Evolutionary conservation across 768 basidiomycete species (phyloP).

Genomic region (Auricularia heimuer): DNA sequence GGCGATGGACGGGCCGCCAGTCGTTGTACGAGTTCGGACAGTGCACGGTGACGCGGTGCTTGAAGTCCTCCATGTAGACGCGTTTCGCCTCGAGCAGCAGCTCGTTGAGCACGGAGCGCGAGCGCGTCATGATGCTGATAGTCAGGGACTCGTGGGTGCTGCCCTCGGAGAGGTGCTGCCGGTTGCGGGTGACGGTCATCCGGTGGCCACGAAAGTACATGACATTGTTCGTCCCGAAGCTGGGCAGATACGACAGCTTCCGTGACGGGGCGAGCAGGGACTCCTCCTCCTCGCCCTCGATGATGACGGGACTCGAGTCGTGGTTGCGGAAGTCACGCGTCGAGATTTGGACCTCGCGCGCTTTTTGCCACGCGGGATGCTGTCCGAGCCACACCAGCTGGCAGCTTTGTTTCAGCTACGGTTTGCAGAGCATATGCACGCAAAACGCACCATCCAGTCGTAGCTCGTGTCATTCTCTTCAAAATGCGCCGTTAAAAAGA

Average conservation of each 20-base stretch:
- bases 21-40: constrained; percentile 30
- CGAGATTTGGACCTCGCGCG: constrained; percentile 43
- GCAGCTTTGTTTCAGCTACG: no score
- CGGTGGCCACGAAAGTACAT: constrained; percentile 1
- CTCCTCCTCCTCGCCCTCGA: constrained; percentile 18
- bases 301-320: constrained; percentile 19
- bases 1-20: constrained; percentile 48
- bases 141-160: constrained; percentile 8
- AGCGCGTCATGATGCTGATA: constrained; percentile 37
- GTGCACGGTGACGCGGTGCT: constrained; percentile 43
- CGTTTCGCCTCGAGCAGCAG: constrained; percentile 47
- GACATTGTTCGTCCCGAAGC: not conserved
- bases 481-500: constrained; percentile 56
- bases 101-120: constrained; percentile 35
- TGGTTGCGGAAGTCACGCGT: constrained; percentile 31
- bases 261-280: not conserved
- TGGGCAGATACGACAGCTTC: not conserved
- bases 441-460: constrained; percentile 41
- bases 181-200: constrained; percentile 11
- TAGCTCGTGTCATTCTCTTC: constrained; percentile 49
- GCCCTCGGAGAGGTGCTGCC: constrained; percentile 6
- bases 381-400: constrained; percentile 53
- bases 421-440: no score
- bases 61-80: constrained; percentile 40
- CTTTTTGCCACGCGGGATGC: constrained; percentile 46